Evolutionary conservation across 192 early-diverging fungal species (phyloP).

Genomic region (Backusella psychrophila): DNA sequence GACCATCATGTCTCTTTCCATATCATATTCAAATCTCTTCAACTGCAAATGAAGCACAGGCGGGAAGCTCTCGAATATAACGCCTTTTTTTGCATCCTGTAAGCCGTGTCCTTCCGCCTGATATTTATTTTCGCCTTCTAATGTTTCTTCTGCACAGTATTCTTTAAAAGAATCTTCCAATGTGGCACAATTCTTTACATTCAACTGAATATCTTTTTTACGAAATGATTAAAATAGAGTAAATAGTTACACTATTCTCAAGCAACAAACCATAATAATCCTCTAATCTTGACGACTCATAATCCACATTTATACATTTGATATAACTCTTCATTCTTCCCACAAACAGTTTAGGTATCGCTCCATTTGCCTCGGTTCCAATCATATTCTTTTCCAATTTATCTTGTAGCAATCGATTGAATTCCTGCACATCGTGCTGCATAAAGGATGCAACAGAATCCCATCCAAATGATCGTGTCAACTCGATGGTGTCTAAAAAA

Average conservation of each 20-base stretch:
- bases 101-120: constrained; percentile 88
- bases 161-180: constrained; percentile 88
- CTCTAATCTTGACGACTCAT: constrained; percentile 90
- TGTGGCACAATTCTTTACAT: constrained; percentile 91
- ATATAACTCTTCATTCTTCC: constrained; percentile 98
- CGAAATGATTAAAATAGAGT: background rate
- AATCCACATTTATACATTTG: constrained; percentile 92
- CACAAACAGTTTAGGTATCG: constrained; percentile 85
- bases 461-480: constrained; percentile 99
- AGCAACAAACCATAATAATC: constrained; percentile 78
- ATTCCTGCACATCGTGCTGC: constrained; percentile 99
- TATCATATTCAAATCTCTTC: constrained; percentile 98
- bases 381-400: constrained; percentile 98
- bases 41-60: constrained; percentile 95
- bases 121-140: constrained; percentile 98
- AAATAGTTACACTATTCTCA: background rate
- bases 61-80: constrained; percentile 92
- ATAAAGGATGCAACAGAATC: constrained; percentile 90
- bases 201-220: constrained; percentile 84
- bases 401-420: constrained; percentile 95
- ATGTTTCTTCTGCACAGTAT: constrained; percentile 84
- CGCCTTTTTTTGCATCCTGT: constrained; percentile 97
- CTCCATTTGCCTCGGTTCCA: constrained; percentile 86
- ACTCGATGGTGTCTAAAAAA: constrained; percentile 68
- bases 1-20: constrained; percentile 84